Evolutionary conservation across 2,329 filamentous ascomycete genomes (phyloP), one percentile per base, ranked within the genome.

Genomic region (Fusarium nelsonii): DNA sequence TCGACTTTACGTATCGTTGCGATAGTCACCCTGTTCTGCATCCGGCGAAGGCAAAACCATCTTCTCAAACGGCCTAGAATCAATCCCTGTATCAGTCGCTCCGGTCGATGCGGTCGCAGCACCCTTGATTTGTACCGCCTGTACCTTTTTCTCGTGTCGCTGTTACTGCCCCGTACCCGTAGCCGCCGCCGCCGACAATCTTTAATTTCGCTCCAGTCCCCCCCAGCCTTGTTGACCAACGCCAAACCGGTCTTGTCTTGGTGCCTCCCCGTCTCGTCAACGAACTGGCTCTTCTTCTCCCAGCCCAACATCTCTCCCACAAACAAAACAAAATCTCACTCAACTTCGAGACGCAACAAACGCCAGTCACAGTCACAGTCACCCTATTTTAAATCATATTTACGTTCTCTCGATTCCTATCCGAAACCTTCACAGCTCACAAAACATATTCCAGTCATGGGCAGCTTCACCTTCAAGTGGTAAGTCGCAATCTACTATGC

Each of bases 401-500:
- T 57, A 50, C 58, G 57, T 46, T 52, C 62, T 56, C 53, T 56
- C 43, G 43, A 59, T 51, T 60, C 55, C 39, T 52, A 60, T 36
- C 48, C 56, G 58, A 70, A 64, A 32, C 56, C 58, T 57, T 53
- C 51, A 37, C 49, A 65, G 52, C 61, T 58, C 58, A 56, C 63
- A 60, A 65, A 54, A 61, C 51, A 54, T 54, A 71, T 72, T 72
- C 62, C 70, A 75, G 81, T 76, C 71, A 90, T 91, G 88, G 89
- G 87, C 75, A 90, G 83, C 81, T 91, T 88, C 77, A 88, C 88
- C 51, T 92, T 92, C 83, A 89, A 86, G 79, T 92, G 90, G 90
- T 92, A 81, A 81, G 88, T 78, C 40, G 37, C 58, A 65, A 57
- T 64, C 56, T 40, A 28, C 23, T 23, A 33, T 51, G 32, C 18